Base-by-base conservation (phyloP, 2,329 filamentous ascomycete genomes). In the Rosellinia necatrix region DNA sequence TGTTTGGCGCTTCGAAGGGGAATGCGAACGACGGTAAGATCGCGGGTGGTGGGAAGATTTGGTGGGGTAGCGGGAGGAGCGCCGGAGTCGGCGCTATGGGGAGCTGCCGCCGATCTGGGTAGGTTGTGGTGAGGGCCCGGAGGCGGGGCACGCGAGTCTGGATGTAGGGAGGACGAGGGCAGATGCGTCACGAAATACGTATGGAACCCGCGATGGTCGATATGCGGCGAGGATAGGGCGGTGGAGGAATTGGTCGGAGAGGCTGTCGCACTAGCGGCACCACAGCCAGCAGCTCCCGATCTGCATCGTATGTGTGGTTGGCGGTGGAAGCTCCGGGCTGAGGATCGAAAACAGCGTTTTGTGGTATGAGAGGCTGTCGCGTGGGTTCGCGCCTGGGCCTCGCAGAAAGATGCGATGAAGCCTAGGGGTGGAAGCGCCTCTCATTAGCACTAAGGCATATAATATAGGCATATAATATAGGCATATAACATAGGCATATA, bases 101-200 rank as follows among this genome's bases (percentile, higher is more conserved):
- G 92, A 40, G 85, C 89, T 42, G 91, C 94, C 21, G 90, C 90
- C 64, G 90, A 84, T 65, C 92, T 89, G 44, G 92, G 92, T 5
- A 97, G 84, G 72, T 94, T 92, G 72, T 96, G 92, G 64, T 91
- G 88, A 25, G 86, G 85, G 3, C 86, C 87, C 24, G 76, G n/a
- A n/a, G n/a, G 70, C 15, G 81, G 75, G 19, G 79, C 76, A 52
- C 86, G 81, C 30, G 90, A 89, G 73, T 97, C 93, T 6, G 94
- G 93, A 66, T 97, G 90, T 40, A 96, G 81, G 3, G 92, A 97
- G 12, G 92, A 96, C 15, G 92, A 96, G 4, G 94, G 93, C 1
- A 99, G 83, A 72, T 97, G 91, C 7, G 94, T 96, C 57, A 97
- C 91, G 73, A 99, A 99, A 78, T 99, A 97, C 66, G 96, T 92